These are phyloP conservation scores for Pichia sp. DNA, from an alignment of 1,139 yeast genomes.

Conservation along the genomic window DNA sequence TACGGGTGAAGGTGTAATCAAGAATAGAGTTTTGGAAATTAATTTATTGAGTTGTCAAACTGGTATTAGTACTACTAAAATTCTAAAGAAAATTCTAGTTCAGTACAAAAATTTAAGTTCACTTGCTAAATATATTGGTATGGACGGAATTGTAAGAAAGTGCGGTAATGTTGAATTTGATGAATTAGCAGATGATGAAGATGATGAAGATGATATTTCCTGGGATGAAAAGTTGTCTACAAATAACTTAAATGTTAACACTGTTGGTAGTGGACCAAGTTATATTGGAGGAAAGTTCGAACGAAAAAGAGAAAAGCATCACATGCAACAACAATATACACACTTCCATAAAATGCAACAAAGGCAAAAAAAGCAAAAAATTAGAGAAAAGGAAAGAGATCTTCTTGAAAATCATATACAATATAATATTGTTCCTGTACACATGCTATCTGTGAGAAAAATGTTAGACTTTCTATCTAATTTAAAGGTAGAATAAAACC, in stretches of 20 bases:
- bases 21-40: constrained; percentile 41
- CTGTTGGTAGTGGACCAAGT: constrained; percentile 2
- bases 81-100: constrained; percentile 52
- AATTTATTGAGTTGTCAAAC: constrained; percentile 65
- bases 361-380: constrained; percentile 8
- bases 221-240: constrained; percentile 7
- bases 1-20: constrained; percentile 22
- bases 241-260: not conserved
- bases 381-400: constrained; percentile 7
- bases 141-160: constrained; percentile 24
- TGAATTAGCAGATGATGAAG: constrained; percentile 27
- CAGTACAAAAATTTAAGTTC: constrained; percentile 53
- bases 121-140: constrained; percentile 44
- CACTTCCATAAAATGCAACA: constrained; percentile 17
- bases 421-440: constrained; percentile 65
- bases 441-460: constrained; percentile 68
- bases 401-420: constrained; percentile 3
- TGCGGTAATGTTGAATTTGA: constrained; percentile 32
- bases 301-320: constrained; percentile 24
- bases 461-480: constrained; percentile 44
- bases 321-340: constrained; percentile 14
- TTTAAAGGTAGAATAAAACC: constrained; percentile 31
- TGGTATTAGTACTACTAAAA: constrained; percentile 47
- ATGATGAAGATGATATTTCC: constrained; percentile 28
- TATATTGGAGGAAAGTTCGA: constrained; percentile 6